Base-by-base conservation (phyloP, 495 filamentous ascomycete genomes). In the Neurospora discreta region DNA sequence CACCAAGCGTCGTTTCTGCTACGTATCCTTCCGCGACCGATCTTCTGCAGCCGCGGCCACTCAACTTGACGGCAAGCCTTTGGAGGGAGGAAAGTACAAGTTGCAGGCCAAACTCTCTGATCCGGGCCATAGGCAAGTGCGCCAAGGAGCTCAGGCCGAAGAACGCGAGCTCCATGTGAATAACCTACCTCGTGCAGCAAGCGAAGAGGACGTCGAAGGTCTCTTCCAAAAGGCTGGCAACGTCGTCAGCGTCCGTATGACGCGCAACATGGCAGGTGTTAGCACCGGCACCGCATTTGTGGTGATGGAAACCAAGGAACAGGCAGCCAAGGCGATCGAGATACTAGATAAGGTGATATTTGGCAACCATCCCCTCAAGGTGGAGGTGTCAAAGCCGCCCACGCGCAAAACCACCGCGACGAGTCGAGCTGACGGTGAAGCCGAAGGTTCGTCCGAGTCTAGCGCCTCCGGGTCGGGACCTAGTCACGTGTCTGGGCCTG, bases 1-100 rank as follows among this genome's bases (percentile, higher is more conserved):
- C 75, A 92, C 90, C 7, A 89, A 90, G 75, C 91, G 95, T 39
- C 90, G 95, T 6, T 99, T 99, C 82, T 97, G 93, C 80, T 99
- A 99, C 78, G 85, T 97, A 9, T 92, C 96, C 65, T 98, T 97
- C 79, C 85, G 89, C 44, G 88, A 88, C 41, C 78, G 88, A 3
- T 84, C 83, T 5, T 85, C 87, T 30, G 92, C 93, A 1, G 84
- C 86, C 26, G 85, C 85, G 39, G 93, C 93, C 3, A 91, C 89
- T 1, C 81, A 87, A 39, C 82, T 97, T 42, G 85, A 97, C 77
- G 90, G 91, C 8, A 89, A 86, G 71, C 78, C 85, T 13, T 77
- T 93, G 4, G 92, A 90, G 40, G 84, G 65, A 3, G 81, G 87
- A 38, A 86, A 87, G 40, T 88, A 88, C 70, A 89, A 86, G 72